Conservation (phyloP, 768 basidiomycete genomes). For the Austroboletus festivus region DNA sequence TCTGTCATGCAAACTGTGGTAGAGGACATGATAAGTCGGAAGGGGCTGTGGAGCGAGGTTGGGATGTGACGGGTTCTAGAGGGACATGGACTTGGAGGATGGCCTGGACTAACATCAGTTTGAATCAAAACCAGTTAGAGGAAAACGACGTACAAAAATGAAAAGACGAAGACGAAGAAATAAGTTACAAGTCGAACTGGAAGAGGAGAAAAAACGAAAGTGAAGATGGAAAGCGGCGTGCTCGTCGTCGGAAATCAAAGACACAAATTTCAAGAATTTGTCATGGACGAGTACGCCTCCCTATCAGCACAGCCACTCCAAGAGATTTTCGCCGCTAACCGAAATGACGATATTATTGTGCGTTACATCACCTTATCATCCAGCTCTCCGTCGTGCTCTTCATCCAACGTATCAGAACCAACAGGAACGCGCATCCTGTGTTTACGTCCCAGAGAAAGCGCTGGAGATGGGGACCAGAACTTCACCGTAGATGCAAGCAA, state of each 20-base stretch:
- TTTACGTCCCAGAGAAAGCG: no score
- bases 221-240: no score
- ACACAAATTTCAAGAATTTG: conserved; percentile 23
- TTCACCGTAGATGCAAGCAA: no score
- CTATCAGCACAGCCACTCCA: background rate
- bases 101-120: conserved; percentile 8
- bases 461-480: no score
- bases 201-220: background rate
- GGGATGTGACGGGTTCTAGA: conserved; percentile 9
- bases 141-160: conserved; percentile 11
- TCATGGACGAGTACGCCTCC: conserved; percentile 12
- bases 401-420: no score
- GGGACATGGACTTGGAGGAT: conserved; percentile 13
- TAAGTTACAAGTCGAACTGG: conserved; percentile 18
- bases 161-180: background rate
- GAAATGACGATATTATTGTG: no score
- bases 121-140: conserved; percentile 10
- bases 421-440: no score
- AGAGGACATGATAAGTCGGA: conserved; percentile 17
- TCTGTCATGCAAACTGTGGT: conserved; percentile 25
- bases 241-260: conserved; percentile 17
- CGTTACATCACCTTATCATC: no score
- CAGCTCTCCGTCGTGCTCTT: no score
- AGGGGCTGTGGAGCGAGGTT: background rate
- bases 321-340: background rate